Base-by-base conservation (phyloP, 1,139 yeast species). In the Diutina neorugosa region DNA sequence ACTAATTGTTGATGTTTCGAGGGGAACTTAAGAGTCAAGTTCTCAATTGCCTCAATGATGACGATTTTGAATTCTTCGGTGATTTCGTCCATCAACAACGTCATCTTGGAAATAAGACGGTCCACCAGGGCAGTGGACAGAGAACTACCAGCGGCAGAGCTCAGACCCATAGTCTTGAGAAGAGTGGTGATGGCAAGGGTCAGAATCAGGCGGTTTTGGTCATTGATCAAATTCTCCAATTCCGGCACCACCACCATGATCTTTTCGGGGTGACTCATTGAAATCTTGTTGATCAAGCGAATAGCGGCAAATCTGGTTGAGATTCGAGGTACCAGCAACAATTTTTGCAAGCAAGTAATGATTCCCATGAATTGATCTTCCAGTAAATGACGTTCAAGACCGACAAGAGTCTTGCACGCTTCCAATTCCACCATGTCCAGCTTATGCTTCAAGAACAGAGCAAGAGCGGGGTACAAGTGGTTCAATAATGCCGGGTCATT, bases 161-260 rank as follows among this genome's bases (percentile, higher is more conserved):
- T 77, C 57, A 90, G 86, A 56, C 93, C 93, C 68, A 97, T 96
- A 6, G 98, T 93, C 71, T 91, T 93, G 67, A 93, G 81, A 64
- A 93, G 76, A 3, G 98, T 93, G 49, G 98, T 93, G 65, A 93
- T 93, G 34, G 98, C 98, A 68, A 90, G 91, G n/a, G 98, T 93
- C n/a, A 98, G 93, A 61, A 93, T 83, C 44, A 96, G 85, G 69
- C 96, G 82, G 69, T 88, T 90, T 44, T 90, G 66, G 68, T 93
- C 98, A 65, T 86, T 85, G 61, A 94, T 89, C 65, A 93, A 78
- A 44, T 81, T 74, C 69, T 93, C 98, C 63, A 93, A 78, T 66
- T 90, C 97, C 54, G 78, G 73, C 64, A 88, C 91, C 44, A 74
- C 77, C 51, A 81, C 81, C 61, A 86, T 76, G 52, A 86, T 82